A percentile compares a stretch with the other conserved stretches of the same genome.
Conservation (phyloP, 345 rosid genomes). For the Corchorus olitorius region DNA sequence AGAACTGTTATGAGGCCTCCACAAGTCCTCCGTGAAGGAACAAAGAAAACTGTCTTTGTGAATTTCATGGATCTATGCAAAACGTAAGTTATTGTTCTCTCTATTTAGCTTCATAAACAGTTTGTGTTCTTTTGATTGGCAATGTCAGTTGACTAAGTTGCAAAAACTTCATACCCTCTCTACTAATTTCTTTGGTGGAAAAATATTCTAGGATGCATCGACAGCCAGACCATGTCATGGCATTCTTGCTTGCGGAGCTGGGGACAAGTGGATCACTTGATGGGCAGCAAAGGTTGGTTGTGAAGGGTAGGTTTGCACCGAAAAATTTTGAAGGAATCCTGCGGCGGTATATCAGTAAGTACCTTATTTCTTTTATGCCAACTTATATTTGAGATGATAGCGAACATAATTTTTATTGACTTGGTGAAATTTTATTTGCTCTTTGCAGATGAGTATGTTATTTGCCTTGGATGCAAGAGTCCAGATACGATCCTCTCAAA, state of each 20-base stretch:
- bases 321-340: conserved; percentile 48
- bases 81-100: conserved; percentile 46
- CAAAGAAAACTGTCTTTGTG: conserved; percentile 95
- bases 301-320: conserved; percentile 44
- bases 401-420: background rate
- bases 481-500: conserved; percentile 49
- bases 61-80: conserved; percentile 98
- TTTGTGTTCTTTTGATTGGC: background rate
- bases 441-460: conserved; percentile 46
- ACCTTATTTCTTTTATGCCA: background rate
- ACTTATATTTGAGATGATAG: background rate
- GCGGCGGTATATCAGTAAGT: conserved; percentile 43
- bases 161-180: no score
- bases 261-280: conserved; percentile 49
- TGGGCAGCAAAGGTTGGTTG: conserved; percentile 45
- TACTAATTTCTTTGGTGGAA: background rate
- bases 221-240: conserved; percentile 50
- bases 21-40: conserved; percentile 97
- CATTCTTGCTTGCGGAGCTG: conserved; percentile 47
- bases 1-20: conserved; percentile 99
- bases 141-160: background rate
- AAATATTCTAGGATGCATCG: conserved; percentile 42
- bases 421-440: background rate
- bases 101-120: background rate
- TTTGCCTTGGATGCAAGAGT: conserved; percentile 50